Evolutionary conservation across 2,329 filamentous ascomycete species (phyloP).

Genomic region (Fusarium paranaense): DNA sequence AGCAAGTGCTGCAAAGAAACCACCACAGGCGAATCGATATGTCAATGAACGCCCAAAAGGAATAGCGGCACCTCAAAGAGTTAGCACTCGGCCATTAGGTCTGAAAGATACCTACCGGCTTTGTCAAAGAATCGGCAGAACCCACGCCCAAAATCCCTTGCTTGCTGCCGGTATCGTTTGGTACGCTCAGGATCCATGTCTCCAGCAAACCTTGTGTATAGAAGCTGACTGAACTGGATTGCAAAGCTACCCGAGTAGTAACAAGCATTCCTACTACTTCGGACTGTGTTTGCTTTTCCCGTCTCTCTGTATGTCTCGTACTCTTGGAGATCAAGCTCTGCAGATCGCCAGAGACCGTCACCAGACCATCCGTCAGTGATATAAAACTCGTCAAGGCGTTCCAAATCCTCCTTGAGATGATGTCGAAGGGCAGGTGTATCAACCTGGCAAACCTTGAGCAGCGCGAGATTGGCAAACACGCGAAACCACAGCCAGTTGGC

Average conservation of each 20-base stretch:
- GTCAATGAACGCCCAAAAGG: slow-evolving; percentile 62
- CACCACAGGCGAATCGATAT: slow-evolving; percentile 62
- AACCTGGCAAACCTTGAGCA: slow-evolving; percentile 51
- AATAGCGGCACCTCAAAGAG: slow-evolving; percentile 56
- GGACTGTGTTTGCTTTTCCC: neutral
- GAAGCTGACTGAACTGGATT: slow-evolving; percentile 61
- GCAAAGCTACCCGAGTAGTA: slow-evolving; percentile 66
- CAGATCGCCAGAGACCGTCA: neutral
- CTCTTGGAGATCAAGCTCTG: neutral
- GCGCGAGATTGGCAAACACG: slow-evolving; percentile 59
- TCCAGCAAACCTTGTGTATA: slow-evolving; percentile 56
- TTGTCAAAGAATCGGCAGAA: slow-evolving; percentile 62
- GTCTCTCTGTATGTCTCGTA: neutral
- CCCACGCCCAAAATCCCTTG: slow-evolving; percentile 51
- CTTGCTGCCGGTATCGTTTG: slow-evolving; percentile 50
- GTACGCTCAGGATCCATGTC: slow-evolving; percentile 54
- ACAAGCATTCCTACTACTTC: slow-evolving; percentile 53
- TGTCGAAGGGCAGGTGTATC: neutral
- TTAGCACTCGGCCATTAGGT: too few species aligned
- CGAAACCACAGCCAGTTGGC: slow-evolving; percentile 66
- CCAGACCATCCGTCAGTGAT: neutral
- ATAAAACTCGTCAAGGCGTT: neutral
- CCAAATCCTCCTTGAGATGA: neutral
- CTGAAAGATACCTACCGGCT: slow-evolving; percentile 49
- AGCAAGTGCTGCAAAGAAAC: slow-evolving; percentile 59